Conservation (phyloP, 1,284 basidiomycete species). For the Cystobasidium slooffiae region DNA sequence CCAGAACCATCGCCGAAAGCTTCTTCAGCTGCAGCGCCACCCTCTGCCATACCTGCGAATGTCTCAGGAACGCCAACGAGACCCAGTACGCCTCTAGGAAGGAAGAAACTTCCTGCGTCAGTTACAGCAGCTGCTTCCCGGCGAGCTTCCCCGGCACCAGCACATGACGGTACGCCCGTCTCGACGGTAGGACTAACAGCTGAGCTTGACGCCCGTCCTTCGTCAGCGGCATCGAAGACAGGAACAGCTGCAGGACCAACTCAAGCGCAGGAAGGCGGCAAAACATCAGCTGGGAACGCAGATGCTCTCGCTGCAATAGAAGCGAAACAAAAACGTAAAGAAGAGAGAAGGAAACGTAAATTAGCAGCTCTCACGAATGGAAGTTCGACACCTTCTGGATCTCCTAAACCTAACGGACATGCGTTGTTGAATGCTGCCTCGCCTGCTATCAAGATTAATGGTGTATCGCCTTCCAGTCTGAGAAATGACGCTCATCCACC, state of each 20-base stretch:
- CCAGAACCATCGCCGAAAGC: conserved; percentile 5
- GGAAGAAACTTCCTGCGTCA: conserved; percentile 40
- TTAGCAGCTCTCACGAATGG: conserved; percentile 19
- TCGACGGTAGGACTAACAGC: background rate
- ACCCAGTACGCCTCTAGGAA: conserved; percentile 25
- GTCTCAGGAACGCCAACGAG: background rate
- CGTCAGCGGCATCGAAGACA: background rate
- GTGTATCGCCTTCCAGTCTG: background rate
- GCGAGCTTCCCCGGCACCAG: conserved; percentile 9
- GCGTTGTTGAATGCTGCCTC: conserved; percentile 4
- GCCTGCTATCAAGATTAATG: conserved; percentile 25
- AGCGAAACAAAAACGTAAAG: conserved; percentile 37
- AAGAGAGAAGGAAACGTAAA: conserved; percentile 42
- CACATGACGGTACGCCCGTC: background rate
- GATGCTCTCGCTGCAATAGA: conserved; percentile 11
- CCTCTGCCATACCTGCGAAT: background rate
- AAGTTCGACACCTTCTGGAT: background rate
- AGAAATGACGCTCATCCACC: conserved; percentile 27
- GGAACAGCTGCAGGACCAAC: background rate
- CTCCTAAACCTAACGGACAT: background rate
- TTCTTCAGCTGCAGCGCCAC: background rate
- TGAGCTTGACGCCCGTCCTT: background rate
- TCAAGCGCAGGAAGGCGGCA: background rate
- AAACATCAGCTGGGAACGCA: conserved; percentile 6
- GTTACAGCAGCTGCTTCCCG: conserved; percentile 7